These are phyloP conservation scores for Blastocladiella emersonii DNA, from an alignment of 371 early-diverging fungal species.

Conservation along the genomic window DNA sequence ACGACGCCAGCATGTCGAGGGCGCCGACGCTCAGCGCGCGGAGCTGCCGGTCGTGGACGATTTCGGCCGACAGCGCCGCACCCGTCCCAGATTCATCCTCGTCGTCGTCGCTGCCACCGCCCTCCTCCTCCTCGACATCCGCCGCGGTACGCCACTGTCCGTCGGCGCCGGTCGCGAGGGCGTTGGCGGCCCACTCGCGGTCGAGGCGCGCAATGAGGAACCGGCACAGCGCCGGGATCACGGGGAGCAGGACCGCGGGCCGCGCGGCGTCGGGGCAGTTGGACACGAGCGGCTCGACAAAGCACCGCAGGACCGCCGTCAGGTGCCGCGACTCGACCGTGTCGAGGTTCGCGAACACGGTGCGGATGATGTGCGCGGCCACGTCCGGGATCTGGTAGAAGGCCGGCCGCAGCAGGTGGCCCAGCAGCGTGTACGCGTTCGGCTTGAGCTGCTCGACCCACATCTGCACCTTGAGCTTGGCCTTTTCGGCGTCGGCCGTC, in stretches of 20 bases:
- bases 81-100: background rate
- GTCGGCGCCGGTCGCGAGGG: background rate
- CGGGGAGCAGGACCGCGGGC: background rate
- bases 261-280: background rate
- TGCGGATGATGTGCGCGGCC: background rate
- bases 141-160: too few relatives aligned
- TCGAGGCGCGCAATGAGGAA: background rate
- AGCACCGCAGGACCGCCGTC: background rate
- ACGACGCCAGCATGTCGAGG: background rate
- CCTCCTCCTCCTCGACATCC: background rate
- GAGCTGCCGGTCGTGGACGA: background rate
- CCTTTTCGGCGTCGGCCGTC: background rate
- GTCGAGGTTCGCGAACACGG: background rate
- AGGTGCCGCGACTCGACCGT: background rate
- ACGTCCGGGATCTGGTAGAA: background rate
- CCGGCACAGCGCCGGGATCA: background rate
- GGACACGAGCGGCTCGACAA: background rate
- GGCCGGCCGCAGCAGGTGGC: background rate
- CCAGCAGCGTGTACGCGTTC: background rate
- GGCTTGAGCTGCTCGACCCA: background rate
- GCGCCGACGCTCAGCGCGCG: background rate
- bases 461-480: background rate
- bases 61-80: background rate
- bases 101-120: background rate
- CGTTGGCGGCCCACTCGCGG: background rate